These are phyloP conservation scores for Solanum dulcamara DNA, from an alignment of 257 asterid genomes.

Conservation along the genomic window DNA sequence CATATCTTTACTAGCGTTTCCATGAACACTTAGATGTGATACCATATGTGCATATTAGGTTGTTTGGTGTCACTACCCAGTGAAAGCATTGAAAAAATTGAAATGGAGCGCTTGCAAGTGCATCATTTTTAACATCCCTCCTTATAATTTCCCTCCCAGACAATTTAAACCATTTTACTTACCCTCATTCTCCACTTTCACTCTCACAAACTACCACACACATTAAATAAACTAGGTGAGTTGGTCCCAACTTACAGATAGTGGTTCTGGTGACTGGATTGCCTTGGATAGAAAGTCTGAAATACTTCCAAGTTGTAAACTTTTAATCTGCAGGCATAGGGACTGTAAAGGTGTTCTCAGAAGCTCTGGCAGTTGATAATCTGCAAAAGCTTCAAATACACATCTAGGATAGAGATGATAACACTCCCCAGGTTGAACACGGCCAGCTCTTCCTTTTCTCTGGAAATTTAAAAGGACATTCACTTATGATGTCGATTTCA, in stretches of 20 bases:
- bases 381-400: slow-evolving; percentile 77
- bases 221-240: background rate
- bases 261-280: slow-evolving; percentile 78
- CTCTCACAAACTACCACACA: background rate
- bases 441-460: slow-evolving; percentile 99
- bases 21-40: background rate
- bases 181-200: background rate
- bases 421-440: slow-evolving; percentile 97
- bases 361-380: slow-evolving; percentile 95
- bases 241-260: slow-evolving; percentile 49
- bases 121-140: background rate
- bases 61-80: background rate
- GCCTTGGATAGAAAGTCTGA: slow-evolving; percentile 85
- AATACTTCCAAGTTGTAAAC: slow-evolving; percentile 81
- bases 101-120: background rate
- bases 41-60: background rate
- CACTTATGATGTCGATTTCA: background rate
- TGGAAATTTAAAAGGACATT: slow-evolving; percentile 17
- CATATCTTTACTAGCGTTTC: background rate
- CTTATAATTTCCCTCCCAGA: background rate
- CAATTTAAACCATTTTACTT: background rate
- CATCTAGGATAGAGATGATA: slow-evolving; percentile 91
- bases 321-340: slow-evolving; percentile 88
- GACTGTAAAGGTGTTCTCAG: slow-evolving; percentile 94
- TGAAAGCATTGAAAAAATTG: background rate